Percentiles rank a stretch among this genome's conserved stretches.
phyloP scores from a whole-genome alignment of 306 rosid genomes.

The Vigna unguiculata region DNA sequence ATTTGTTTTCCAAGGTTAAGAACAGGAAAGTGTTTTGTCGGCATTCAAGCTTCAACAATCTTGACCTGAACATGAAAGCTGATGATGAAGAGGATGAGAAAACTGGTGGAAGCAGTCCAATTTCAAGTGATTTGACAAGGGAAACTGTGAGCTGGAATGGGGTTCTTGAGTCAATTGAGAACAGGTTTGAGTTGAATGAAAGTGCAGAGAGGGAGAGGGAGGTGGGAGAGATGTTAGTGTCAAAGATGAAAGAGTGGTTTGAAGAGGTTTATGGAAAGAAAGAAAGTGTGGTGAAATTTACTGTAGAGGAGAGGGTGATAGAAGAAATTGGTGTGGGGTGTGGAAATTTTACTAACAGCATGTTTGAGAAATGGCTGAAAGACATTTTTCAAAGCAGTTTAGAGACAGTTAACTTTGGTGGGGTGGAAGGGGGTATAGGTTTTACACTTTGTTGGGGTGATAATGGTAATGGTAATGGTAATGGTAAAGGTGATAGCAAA shows the following conservation, averaged over 20 bases:
- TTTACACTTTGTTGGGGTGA: conserved; percentile 89
- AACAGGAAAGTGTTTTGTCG: conserved; percentile 58
- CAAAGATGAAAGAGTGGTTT: conserved; percentile 62
- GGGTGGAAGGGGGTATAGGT: conserved; percentile 70
- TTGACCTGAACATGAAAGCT: conserved; percentile 86
- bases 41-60: conserved; percentile 75
- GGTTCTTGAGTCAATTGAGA: conserved; percentile 59
- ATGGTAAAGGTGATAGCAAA: conserved; percentile 67
- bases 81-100: conserved; percentile 63
- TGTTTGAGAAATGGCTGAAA: conserved; percentile 92
- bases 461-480: too few relatives aligned
- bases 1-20: conserved; percentile 61
- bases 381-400: conserved; percentile 80
- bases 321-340: conserved; percentile 67
- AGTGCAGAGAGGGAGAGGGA: conserved; percentile 59
- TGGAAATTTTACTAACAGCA: conserved; percentile 74
- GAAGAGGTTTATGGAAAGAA: conserved; percentile 57
- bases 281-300: conserved; percentile 55
- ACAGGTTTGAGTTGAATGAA: conserved; percentile 59
- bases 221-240: conserved; percentile 55
- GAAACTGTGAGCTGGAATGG: conserved; percentile 61
- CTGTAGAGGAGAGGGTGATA: conserved; percentile 76
- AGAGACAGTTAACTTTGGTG: conserved; percentile 60
- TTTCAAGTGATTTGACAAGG: conserved; percentile 69
- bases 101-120: conserved; percentile 64